Conservation (phyloP, 2,329 filamentous ascomycete genomes). For the Aspergillus calidoustus region DNA sequence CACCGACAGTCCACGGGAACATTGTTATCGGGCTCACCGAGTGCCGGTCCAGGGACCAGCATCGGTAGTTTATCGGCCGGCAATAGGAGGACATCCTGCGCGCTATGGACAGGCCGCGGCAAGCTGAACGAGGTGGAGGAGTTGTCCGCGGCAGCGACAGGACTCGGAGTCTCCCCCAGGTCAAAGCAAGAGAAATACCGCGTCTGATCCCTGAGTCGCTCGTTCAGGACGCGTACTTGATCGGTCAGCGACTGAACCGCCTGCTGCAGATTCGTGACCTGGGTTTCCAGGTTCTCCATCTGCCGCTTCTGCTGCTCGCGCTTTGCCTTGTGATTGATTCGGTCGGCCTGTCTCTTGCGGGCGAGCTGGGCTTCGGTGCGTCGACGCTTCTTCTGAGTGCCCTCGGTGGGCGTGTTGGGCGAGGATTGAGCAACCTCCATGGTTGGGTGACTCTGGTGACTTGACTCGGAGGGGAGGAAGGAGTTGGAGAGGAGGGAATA, state of each 20-base stretch:
- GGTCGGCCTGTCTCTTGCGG: constrained; percentile 17
- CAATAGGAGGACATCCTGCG: constrained; percentile 16
- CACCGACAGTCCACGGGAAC: constrained; percentile 18
- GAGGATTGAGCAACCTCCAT: constrained; percentile 9
- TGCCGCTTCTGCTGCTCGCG: constrained; percentile 20
- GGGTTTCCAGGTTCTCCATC: constrained; percentile 19
- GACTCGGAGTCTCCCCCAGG: constrained; percentile 1
- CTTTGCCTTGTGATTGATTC: constrained; percentile 20
- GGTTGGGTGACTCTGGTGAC: neutral
- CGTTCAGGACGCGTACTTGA: constrained; percentile 16
- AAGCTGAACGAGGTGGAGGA: neutral
- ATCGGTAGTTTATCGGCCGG: constrained; percentile 14
- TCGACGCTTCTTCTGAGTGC: constrained; percentile 17
- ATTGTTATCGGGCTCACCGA: constrained; percentile 17
- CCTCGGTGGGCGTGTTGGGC: constrained; percentile 6
- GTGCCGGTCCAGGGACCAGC: constrained; percentile 6
- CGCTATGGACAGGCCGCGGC: constrained; percentile 4
- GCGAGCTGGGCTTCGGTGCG: constrained; percentile 20
- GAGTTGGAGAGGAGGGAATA: neutral
- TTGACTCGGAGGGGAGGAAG: neutral
- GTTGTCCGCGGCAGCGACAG: constrained; percentile 1
- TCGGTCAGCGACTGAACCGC: constrained; percentile 17
- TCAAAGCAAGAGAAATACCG: constrained; percentile 12
- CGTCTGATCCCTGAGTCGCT: constrained; percentile 12
- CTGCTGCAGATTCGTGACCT: constrained; percentile 15